A percentile compares a stretch with the other conserved stretches of the same genome.
phyloP scores from a whole-genome alignment of 352 stramenopile species.

The Globisporangium cylindrosporum region DNA sequence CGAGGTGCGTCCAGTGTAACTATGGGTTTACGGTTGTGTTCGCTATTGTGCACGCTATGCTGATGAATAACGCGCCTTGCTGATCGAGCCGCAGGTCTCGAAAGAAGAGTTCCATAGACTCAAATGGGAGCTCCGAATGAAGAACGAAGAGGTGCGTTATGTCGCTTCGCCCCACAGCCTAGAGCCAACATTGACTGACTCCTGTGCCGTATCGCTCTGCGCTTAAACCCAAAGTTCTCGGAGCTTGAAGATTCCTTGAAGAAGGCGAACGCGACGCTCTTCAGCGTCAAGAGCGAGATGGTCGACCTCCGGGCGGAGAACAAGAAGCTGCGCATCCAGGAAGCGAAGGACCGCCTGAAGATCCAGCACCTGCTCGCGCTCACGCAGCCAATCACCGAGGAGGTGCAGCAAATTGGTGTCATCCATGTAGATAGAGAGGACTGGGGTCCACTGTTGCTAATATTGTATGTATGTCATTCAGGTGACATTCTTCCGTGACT shows the following conservation, averaged over 20 bases:
- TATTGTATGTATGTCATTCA: constrained; percentile 9
- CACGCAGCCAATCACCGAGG: constrained; percentile 79
- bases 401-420: constrained; percentile 22
- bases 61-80: not conserved
- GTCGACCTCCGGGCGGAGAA: constrained; percentile 66
- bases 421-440: not conserved
- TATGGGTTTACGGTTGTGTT: not conserved
- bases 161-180: too few species aligned
- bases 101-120: constrained; percentile 73
- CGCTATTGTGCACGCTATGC: not conserved
- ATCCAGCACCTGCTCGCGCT: constrained; percentile 82
- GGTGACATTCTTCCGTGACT: constrained; percentile 78
- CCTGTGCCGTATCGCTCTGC: not conserved
- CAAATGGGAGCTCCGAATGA: constrained; percentile 69
- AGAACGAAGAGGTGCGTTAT: constrained; percentile 55
- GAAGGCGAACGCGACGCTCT: constrained; percentile 53
- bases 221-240: constrained; percentile 22
- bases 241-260: constrained; percentile 60
- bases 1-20: constrained; percentile 31
- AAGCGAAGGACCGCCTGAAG: constrained; percentile 69
- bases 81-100: constrained; percentile 36
- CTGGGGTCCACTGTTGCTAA: not conserved
- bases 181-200: not conserved
- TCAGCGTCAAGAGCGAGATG: constrained; percentile 58
- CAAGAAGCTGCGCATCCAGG: constrained; percentile 66